A percentile compares a stretch with the other conserved stretches of the same genome.
These are phyloP conservation scores for Phytophthora citrophthora DNA, from an alignment of 352 stramenopile species.

Conservation along the genomic window DNA sequence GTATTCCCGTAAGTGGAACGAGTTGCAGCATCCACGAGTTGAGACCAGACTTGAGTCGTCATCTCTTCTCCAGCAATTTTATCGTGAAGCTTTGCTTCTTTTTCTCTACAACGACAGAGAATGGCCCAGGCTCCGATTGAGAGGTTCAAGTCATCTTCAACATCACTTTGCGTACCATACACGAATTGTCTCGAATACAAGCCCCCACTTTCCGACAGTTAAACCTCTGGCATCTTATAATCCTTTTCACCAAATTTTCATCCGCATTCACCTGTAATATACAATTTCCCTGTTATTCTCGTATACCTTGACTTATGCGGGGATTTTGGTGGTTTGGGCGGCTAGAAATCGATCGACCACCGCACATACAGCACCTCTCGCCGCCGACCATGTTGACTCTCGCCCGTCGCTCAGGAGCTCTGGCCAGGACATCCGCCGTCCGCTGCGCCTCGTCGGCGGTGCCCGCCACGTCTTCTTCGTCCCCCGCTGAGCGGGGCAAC, in stretches of 20 bases:
- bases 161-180: conserved; percentile 7
- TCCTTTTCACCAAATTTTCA: background rate
- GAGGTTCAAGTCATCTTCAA: conserved; percentile 2
- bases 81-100: background rate
- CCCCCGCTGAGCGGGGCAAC: conserved; percentile 60
- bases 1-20: too few species aligned
- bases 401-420: conserved; percentile 41
- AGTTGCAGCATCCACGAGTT: too few species aligned
- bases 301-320: background rate
- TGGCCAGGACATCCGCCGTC: conserved; percentile 25
- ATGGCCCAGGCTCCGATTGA: too few species aligned
- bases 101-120: too few species aligned
- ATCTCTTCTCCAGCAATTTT: background rate
- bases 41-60: too few species aligned
- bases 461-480: conserved; percentile 23
- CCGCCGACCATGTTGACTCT: conserved; percentile 44
- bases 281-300: background rate
- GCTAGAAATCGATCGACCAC: conserved; percentile 27
- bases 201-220: conserved; percentile 13
- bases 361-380: background rate
- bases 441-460: conserved; percentile 37
- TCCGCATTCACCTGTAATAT: background rate
- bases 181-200: conserved; percentile 12
- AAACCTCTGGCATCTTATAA: conserved; percentile 6
- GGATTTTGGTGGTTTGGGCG: conserved; percentile 37